Evolutionary conservation across 257 asterid species (phyloP), one percentile per base, ranked within the genome.

Genomic region (Solanum phureja): DNA sequence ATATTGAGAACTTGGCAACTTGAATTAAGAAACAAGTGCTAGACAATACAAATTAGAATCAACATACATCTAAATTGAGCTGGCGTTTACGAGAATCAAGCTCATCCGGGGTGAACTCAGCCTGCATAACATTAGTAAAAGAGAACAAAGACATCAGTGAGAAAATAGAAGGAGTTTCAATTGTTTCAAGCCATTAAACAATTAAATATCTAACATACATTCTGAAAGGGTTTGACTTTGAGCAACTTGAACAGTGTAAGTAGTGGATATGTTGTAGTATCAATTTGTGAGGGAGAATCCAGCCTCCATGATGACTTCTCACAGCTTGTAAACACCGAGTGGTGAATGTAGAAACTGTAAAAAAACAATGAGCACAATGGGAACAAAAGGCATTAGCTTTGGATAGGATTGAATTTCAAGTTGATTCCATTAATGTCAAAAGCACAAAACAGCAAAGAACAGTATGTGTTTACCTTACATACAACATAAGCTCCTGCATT

Each of bases 71-170:
- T 73, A 94, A 75, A 37, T 92, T 90, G 24, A 94, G 93, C 1
- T 89, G 87, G 88, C 98, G 96, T 77, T 95, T 95, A 38, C 94
- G 91, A 68, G 96, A 95, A 88, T 91, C 92, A 38, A 94, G 95
- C 82, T 94, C 96, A 42, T 95, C 96, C n/a, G 98, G 98, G 8
- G 95, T 94, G 90, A 95, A 94, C 85, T 94, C 96, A 11, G 98
- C 98, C 98, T 94, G 93, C 84, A 64, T 69, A 42, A 69, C 29
- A 85, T 89, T 40, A 82, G 31, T 81, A 35, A 83, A 27, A 16
- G 44, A 69, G 4, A 21, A 46, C 11, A 12, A 19, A 82, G 19
- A 49, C 44, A 31, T 82, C 69, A 49, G 44, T 49, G 40, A 52
- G 44, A 82, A 82, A 82, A 42, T 46, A 29, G 13, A 14, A 4